These are phyloP conservation scores for Amanita brunnescens DNA, from an alignment of 768 basidiomycete species.

Conservation along the genomic window DNA sequence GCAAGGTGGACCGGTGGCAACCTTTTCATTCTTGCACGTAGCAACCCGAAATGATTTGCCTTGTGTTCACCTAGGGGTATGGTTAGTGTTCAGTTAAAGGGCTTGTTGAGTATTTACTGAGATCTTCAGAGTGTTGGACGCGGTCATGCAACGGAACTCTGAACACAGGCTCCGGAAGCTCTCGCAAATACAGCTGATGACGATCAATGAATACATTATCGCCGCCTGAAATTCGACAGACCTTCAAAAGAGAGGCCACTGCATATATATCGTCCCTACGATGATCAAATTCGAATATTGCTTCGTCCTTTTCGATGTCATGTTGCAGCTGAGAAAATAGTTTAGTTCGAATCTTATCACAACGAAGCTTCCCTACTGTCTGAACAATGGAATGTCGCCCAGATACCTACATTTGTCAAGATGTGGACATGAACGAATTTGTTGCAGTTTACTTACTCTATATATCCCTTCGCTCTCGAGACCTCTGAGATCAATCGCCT, in stretches of 20 bases:
- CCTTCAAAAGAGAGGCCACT: conserved; percentile 81
- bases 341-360: neutral
- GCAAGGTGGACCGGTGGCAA: conserved; percentile 80
- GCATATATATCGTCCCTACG: conserved; percentile 75
- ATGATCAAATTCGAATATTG: conserved; percentile 57
- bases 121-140: conserved; percentile 68
- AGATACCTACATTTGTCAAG: conserved; percentile 45
- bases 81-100: neutral
- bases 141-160: conserved; percentile 73
- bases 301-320: conserved; percentile 80
- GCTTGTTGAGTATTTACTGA: conserved; percentile 38
- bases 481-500: conserved; percentile 75
- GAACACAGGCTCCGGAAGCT: conserved; percentile 87
- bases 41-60: conserved; percentile 58
- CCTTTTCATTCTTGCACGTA: conserved; percentile 82
- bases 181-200: conserved; percentile 66
- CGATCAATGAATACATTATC: neutral
- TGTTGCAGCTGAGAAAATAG: conserved; percentile 55
- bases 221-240: conserved; percentile 18
- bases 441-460: conserved; percentile 32
- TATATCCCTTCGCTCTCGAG: conserved; percentile 77
- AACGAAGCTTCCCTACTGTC: conserved; percentile 37
- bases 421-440: conserved; percentile 12
- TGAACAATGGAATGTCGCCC: conserved; percentile 82
- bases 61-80: conserved; percentile 54